phyloP scores from a whole-genome alignment of 345 rosid species.

The Pugionium cornutum region DNA sequence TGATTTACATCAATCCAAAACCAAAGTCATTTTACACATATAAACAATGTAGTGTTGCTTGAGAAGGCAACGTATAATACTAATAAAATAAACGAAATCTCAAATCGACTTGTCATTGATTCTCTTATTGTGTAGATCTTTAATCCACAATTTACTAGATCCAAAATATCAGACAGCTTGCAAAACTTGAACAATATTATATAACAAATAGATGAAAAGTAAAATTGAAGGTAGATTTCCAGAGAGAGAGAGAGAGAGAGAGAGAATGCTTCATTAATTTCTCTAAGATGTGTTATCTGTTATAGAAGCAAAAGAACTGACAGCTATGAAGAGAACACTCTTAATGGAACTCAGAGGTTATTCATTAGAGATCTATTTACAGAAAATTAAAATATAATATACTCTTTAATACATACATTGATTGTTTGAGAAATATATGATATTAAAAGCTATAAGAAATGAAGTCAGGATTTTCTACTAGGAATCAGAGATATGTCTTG shows the following conservation, averaged over 20 bases:
- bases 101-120: slow-evolving; percentile 17
- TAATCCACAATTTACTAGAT: slow-evolving; percentile 23
- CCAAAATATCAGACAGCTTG: slow-evolving; percentile 33
- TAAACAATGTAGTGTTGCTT: slow-evolving; percentile 27
- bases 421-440: slow-evolving; percentile 24
- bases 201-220: slow-evolving; percentile 26
- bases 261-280: slow-evolving; percentile 35
- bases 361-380: slow-evolving; percentile 32
- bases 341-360: slow-evolving; percentile 39
- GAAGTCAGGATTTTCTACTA: slow-evolving; percentile 33
- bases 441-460: slow-evolving; percentile 22
- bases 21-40: slow-evolving; percentile 1
- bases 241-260: slow-evolving; percentile 17
- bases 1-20: slow-evolving; percentile 27
- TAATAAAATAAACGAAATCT: slow-evolving; percentile 22
- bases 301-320: slow-evolving; percentile 35
- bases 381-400: slow-evolving; percentile 19
- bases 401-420: slow-evolving; percentile 25
- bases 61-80: slow-evolving; percentile 13
- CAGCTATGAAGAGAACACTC: slow-evolving; percentile 30
- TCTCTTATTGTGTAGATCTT: slow-evolving; percentile 21
- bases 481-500: slow-evolving; percentile 22
- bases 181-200: slow-evolving; percentile 5
- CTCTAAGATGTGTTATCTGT: slow-evolving; percentile 32
- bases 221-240: slow-evolving; percentile 18